A percentile compares a stretch with the other conserved stretches of the same genome.
Conservation (phyloP, 2,329 filamentous ascomycete genomes). For the Xylariaceae sp. region DNA sequence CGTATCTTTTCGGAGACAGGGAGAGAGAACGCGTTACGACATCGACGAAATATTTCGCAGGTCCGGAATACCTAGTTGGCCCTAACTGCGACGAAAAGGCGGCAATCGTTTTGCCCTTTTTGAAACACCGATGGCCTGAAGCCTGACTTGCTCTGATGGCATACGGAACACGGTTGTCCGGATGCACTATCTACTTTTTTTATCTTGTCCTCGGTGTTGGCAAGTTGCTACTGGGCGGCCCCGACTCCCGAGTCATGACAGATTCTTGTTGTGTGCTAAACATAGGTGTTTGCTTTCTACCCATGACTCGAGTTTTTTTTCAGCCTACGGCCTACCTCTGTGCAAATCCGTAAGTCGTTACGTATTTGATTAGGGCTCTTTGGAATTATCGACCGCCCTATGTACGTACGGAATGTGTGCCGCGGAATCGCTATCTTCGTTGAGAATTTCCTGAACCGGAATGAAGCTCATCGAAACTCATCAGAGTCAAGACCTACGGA, state of each 20-base stretch:
- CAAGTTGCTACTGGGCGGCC: conserved; percentile 1
- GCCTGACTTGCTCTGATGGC: conserved; percentile 7
- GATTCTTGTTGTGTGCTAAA: neutral
- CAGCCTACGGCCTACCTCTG: too few species aligned
- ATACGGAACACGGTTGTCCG: neutral
- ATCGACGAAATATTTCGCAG: neutral
- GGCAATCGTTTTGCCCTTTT: neutral
- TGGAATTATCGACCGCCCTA: neutral
- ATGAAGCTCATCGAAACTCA: neutral
- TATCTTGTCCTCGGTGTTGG: conserved; percentile 5
- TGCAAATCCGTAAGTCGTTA: too few species aligned
- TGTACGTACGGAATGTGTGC: too few species aligned
- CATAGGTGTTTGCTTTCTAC: neutral
- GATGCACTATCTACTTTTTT: neutral
- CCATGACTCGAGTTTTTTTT: neutral
- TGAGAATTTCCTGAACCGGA: neutral
- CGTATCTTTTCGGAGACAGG: neutral
- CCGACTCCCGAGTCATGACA: conserved; percentile 13
- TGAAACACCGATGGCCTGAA: neutral
- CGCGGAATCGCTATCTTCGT: neutral
- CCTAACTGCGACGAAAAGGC: neutral
- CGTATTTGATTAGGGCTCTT: too few species aligned
- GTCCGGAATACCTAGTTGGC: neutral
- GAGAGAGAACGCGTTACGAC: neutral
- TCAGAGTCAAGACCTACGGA: neutral